Evolutionary conservation across 768 basidiomycete genomes (phyloP).

Genomic region (Amanita thiersii): DNA sequence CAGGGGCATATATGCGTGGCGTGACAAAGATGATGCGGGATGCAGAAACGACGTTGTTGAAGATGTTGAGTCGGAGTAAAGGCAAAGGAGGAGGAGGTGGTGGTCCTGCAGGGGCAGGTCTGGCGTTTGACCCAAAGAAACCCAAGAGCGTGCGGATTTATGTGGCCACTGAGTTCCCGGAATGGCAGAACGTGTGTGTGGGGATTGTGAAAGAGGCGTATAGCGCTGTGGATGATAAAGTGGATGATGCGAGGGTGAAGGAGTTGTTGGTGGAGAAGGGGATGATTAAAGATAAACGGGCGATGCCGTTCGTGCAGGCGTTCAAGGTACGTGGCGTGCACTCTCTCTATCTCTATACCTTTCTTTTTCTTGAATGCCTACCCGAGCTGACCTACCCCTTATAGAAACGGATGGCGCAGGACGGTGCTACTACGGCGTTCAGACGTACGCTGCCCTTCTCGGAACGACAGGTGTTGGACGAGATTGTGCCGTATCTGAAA

Average conservation of each 20-base stretch:
- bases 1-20: conserved; percentile 78
- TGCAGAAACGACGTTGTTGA: conserved; percentile 70
- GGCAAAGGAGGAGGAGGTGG: conserved; percentile 41
- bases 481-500: conserved; percentile 75
- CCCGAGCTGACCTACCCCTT: neutral
- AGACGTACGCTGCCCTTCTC: conserved; percentile 78
- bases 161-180: conserved; percentile 85
- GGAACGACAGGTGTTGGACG: conserved; percentile 62
- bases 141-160: conserved; percentile 85
- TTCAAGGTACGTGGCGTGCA: conserved; percentile 76
- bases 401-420: conserved; percentile 77
- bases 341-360: neutral
- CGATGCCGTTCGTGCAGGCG: conserved; percentile 89
- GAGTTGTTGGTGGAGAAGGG: conserved; percentile 59
- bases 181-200: conserved; percentile 87
- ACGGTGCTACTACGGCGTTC: conserved; percentile 72
- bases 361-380: conserved; percentile 3
- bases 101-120: conserved; percentile 27
- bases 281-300: conserved; percentile 90
- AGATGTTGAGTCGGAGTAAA: conserved; percentile 75
- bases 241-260: conserved; percentile 80
- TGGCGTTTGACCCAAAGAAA: conserved; percentile 75
- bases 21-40: conserved; percentile 91
- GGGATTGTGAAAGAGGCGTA: conserved; percentile 67
- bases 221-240: conserved; percentile 42